Base-by-base conservation (phyloP, 768 basidiomycete genomes). In the Clitopilus passeckerianus region DNA sequence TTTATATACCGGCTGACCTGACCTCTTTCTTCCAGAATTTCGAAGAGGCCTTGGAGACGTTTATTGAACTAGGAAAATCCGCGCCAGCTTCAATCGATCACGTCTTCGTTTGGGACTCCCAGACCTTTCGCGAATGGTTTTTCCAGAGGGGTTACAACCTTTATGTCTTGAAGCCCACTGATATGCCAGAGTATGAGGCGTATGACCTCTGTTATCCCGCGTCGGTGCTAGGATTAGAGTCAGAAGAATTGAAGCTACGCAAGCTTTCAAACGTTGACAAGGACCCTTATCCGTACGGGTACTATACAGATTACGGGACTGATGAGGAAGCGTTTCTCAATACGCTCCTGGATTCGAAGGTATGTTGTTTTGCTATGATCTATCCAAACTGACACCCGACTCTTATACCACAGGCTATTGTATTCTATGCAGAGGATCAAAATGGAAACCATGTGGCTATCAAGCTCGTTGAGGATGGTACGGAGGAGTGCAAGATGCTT, bases 341-440 rank as follows among this genome's bases (percentile, higher is more conserved):
- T n/a, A 30, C 27, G 27, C 3, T 30, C 3, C 27, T 30, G 4
- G 27, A 30, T 7, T 30, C 27, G 7, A 30, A 30, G 27, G 27
- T 30, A 30, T 30, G 27, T 4, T 30, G 27, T 7, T 4, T 30
- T 7, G 27, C 7, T 3, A 30, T 30, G 27, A 30, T 30, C 7
- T 7, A 30, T 30, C 27, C 27, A 30, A 30, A 4, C 7, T 7
- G 7, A 30, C 3, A 30, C 27, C 5, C 3, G 37, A 3, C 10
- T 5, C 37, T 41, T 5, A 41, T 41, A 12, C 12, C 34, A 35
- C 12, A 41, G 37, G 14, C 12, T 12, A 3, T n/a, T 41, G 54
- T 63, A 23, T 12, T 34, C 14, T 59, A n/a, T 34, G 63, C 60
- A 10, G 57, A 63, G 41, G 43, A 63, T 53, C 18, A 34, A 1